Conservation (phyloP, 257 asterid genomes). For the Lithospermum erythrorhizon region DNA sequence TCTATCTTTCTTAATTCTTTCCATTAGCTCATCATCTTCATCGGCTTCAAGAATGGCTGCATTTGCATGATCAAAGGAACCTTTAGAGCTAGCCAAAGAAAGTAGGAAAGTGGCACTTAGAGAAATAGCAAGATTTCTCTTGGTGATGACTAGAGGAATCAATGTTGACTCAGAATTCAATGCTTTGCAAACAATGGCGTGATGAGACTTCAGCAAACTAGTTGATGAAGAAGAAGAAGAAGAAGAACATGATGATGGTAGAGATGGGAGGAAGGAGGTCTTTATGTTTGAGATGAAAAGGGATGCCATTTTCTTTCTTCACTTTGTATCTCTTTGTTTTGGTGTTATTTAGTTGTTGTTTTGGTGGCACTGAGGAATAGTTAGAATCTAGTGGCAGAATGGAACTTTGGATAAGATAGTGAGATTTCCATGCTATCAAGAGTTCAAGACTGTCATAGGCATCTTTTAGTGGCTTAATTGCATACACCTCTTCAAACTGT, state of each 20-base stretch:
- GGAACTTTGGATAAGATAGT: constrained; percentile 49
- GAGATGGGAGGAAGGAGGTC: constrained; percentile 25
- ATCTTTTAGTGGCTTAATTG: neutral
- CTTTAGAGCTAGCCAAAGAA: constrained; percentile 18
- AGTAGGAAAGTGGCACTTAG: constrained; percentile 32
- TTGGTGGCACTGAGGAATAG: constrained; percentile 32
- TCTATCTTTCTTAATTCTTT: constrained; percentile 73
- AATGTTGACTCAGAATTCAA: constrained; percentile 9
- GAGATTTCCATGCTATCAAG: constrained; percentile 29
- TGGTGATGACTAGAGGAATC: constrained; percentile 16
- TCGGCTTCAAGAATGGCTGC: constrained; percentile 92
- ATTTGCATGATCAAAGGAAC: constrained; percentile 26
- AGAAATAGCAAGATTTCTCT: constrained; percentile 41
- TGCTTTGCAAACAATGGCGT: constrained; percentile 30
- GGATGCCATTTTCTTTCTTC: constrained; percentile 44
- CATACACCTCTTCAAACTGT: too few species aligned
- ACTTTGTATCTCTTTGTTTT: neutral
- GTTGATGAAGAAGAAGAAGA: constrained; percentile 11
- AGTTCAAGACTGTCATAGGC: neutral
- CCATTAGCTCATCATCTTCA: constrained; percentile 75
- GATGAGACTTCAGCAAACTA: constrained; percentile 12
- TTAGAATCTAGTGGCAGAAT: constrained; percentile 29
- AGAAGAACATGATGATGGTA: constrained; percentile 24
- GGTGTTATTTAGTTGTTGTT: constrained; percentile 3
- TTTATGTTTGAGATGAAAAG: constrained; percentile 49